Evolutionary conservation across 1,284 basidiomycete species (phyloP), one percentile per base, ranked within the genome.

Genomic region (Heterobasidion irregulare): DNA sequence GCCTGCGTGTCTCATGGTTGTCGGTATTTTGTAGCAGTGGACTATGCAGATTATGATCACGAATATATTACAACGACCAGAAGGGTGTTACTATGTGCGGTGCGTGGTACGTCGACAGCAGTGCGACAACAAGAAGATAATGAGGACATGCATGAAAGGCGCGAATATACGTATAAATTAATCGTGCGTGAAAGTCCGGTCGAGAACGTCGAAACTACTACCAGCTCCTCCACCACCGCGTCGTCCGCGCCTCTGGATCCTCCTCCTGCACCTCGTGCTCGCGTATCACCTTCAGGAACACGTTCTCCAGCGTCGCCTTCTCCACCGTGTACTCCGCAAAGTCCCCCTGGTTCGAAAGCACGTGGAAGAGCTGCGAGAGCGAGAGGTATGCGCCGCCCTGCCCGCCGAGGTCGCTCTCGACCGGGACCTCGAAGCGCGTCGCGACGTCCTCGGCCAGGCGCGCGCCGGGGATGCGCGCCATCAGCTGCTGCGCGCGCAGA

Each of bases 381-480:
- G 82, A 72, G 62, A 79, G 62, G 10, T 16, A 43, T 3, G 44
- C 4, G 52, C 66, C 61, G 15, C 64, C 63, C 7, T 61, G 59
- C 33, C 65, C 65, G 45, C n/a, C 26, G n/a, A n/a, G 34, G 38
- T 52, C 41, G 16, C 13, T 19, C 13, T 52, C 51, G 16, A 89
- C 74, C 1, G 87, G 86, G 12, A 90, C 84, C 63, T 91, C 86
- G 63, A 89, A 90, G 6, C 87, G 80, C 1, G 86, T 88, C 1
- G 84, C 86, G 10, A 90, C 85, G 62, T 90, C 88, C 61, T 89
- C 85, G 6, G 79, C 82, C 70, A 80, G 77, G n/a, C 76, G 78
- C 45, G 80, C 78, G 10, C 78, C 82, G 10, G 82, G 83, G 53
- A 90, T 82, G 4, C 69, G 74, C 1, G 77, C 66, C 78, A 92